These are phyloP conservation scores for Ceratobasidium sp. DNA, from an alignment of 1,284 basidiomycete species.

Conservation along the genomic window DNA sequence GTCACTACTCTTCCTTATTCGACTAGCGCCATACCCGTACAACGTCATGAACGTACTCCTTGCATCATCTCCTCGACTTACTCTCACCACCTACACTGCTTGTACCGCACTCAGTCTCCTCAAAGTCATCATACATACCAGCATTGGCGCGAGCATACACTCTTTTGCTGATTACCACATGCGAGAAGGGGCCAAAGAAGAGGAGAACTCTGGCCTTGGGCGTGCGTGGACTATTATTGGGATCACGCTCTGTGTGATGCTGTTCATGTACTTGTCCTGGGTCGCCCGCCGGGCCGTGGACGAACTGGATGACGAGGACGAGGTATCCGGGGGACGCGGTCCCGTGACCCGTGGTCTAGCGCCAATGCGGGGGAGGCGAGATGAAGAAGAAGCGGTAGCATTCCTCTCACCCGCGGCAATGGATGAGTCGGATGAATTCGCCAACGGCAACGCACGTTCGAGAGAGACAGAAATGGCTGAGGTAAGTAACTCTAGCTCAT, in stretches of 20 bases:
- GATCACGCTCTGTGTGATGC: constrained; percentile 71
- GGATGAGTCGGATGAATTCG: constrained; percentile 42
- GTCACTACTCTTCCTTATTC: constrained; percentile 81
- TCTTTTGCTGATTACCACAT: constrained; percentile 75
- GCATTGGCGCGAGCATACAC: constrained; percentile 78
- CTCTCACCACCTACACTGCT: constrained; percentile 73
- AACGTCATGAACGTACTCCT: constrained; percentile 90
- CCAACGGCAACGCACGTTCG: constrained; percentile 31
- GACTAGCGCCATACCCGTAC: constrained; percentile 59
- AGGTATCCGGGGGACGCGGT: constrained; percentile 37
- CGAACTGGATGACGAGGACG: constrained; percentile 51
- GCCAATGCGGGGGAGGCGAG: constrained; percentile 39
- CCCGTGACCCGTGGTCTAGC: constrained; percentile 32
- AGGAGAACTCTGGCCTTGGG: constrained; percentile 53
- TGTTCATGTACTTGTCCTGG: constrained; percentile 78
- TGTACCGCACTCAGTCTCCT: constrained; percentile 83
- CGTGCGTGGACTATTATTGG: constrained; percentile 72
- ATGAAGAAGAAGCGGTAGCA: constrained; percentile 41
- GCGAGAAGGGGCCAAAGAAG: constrained; percentile 46
- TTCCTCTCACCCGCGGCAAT: constrained; percentile 42
- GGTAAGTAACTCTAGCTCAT: constrained; percentile 23
- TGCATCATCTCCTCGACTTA: constrained; percentile 82
- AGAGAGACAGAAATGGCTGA: constrained; percentile 32
- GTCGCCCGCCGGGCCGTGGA: constrained; percentile 82
- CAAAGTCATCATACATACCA: constrained; percentile 86